Base-by-base conservation (phyloP, 1,139 yeast species). In the Debaryomycetaceae sp. region DNA sequence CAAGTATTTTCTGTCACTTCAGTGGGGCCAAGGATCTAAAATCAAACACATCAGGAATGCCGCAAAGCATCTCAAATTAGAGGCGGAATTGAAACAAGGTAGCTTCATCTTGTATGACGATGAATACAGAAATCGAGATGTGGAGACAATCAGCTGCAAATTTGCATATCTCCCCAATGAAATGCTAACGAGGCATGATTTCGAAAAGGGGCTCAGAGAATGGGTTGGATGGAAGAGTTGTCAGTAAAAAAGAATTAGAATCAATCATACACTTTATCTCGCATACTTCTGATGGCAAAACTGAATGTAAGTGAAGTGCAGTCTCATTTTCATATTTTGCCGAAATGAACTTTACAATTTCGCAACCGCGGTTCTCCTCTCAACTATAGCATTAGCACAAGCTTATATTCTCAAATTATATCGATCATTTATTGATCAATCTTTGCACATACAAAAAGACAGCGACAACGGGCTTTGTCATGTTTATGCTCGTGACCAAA, bases 1-100 rank as follows among this genome's bases (percentile, higher is more conserved):
- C 15, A 46, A 60, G 10, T 69, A 55, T 36, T 75, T 83, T 38
- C 70, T 67, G 35, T 65, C 66, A 34, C 52, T 72, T 31, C 83
- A 77, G 40, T 81, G 83, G 83, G 86, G 88, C 0, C 67, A 69
- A 25, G 79, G 80, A 3, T 58, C 79, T n/a, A 83, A 83, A 47
- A 63, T 63, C 11, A 61, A 57, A 23, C 93, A 83, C 49, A 75
- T 83, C 31, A 48, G 53, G 18, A 61, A 61, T 29, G 70, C 75
- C 1, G 67, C 70, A 2, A 53, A 61, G 32, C 66, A 60, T 23
- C 57, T 75, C 4, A 45, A 49, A 1, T 33, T 63, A 32, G 48
- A 49, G 20, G 30, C 46, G n/a, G 76, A 70, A n/a, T 57, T 78
- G 12, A 56, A 50, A 3, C 58, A 51, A 30, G 62, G 71, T 2